phyloP scores from a whole-genome alignment of 176 grass and related monocot species.

The Oryza officinalis region DNA sequence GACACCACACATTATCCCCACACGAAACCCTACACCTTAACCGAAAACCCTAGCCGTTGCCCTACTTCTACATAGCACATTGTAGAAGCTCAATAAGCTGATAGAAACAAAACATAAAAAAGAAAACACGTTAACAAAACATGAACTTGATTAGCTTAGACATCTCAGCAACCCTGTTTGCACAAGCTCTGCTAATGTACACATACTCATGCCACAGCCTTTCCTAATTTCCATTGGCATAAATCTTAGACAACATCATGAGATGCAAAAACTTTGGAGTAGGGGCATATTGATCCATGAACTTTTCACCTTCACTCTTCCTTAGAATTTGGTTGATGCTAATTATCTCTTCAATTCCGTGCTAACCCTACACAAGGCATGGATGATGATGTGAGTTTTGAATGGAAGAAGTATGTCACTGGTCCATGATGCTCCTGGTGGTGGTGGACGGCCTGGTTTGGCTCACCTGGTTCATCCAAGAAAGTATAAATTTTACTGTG shows the following conservation, averaged over 20 bases:
- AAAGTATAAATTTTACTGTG: no score
- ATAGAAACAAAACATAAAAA: conserved; percentile 3
- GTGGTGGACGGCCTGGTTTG: no score
- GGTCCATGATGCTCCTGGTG: no score
- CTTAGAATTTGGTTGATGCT: no score
- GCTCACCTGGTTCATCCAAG: no score
- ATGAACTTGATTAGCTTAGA: conserved; percentile 60
- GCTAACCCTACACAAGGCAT: no score
- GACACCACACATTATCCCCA: no score
- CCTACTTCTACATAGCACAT: conserved; percentile 38
- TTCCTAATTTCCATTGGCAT: conserved; percentile 90
- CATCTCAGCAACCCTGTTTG: conserved; percentile 74
- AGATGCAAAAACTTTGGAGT: conserved; percentile 81
- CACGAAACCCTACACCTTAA: no score
- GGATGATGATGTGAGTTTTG: no score
- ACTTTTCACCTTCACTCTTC: conserved; percentile 85
- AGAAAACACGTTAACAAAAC: conserved; percentile 3
- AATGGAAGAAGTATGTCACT: no score
- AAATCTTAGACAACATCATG: conserved; percentile 80
- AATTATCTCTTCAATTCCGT: no score
- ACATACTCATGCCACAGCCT: conserved; percentile 72
- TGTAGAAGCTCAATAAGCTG: conserved; percentile 18
- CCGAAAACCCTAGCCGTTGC: no score
- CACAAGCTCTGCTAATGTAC: conserved; percentile 66
- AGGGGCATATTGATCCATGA: conserved; percentile 84